Base-by-base conservation (phyloP, 208 protist genomes). In the Herpetomonas tarakana region DNA sequence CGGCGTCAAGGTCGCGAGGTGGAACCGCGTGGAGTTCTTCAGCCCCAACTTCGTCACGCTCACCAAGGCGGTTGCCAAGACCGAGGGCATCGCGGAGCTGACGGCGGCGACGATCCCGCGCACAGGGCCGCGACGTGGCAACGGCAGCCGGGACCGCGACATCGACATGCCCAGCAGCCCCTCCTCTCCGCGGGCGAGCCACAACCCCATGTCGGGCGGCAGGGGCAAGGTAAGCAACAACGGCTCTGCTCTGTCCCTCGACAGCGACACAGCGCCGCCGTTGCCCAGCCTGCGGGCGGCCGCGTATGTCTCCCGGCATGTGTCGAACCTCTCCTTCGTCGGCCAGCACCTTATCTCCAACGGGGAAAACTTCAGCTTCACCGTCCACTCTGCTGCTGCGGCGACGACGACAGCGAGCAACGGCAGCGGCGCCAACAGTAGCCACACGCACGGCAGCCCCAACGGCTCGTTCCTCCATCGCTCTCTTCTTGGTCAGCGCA, bases 1-100 rank as follows among this genome's bases (percentile, higher is more conserved):
- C 19, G 86, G 83, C 9, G 72, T 84, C 7, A 22, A 56, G 16
- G 65, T 83, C 11, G 53, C 55, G 56, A 78, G 74, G 12, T 93
- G 80, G 81, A 84, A 91, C 47, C 76, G 78, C 3, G 81, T 86
- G 7, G 81, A 88, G 52, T 70, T 88, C 46, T 71, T 91, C 51
- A 62, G 71, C 30, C 74, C 83, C 18, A 76, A 67, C 18, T 61
- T 87, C 46, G 44, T 62, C 44, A 79, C 77, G 1, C 44, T 88
- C 19, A 55, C 66, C 22, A 27, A 70, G 12, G 71, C 82, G 21
- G 82, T 79, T 22, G 68, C 59, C 51, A 64, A 49, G 49, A 79
- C 72, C n/a, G 62, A 88, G 52, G 52, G 58, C 56, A 61, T 58
- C n/a, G 63, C 69, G n/a, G 31, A 64, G 21, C 39, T 53, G n/a